These are phyloP conservation scores for Erucastrum elatum DNA, from an alignment of 345 rosid species.

Conservation along the genomic window DNA sequence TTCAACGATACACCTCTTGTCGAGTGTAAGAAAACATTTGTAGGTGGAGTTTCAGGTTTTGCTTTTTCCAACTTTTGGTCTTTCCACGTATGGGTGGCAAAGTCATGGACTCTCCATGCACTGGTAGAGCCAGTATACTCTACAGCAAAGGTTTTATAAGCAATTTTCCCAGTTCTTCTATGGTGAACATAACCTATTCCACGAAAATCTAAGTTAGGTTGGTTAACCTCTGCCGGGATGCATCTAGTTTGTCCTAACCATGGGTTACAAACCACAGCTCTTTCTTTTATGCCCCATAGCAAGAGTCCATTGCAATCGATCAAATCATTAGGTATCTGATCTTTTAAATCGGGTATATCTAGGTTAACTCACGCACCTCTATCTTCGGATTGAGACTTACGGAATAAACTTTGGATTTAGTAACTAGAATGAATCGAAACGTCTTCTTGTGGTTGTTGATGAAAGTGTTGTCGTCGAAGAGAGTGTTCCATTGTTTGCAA, in stretches of 20 bases:
- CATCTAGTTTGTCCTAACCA: neutral
- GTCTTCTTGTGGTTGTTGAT: neutral
- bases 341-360: neutral
- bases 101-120: neutral
- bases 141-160: neutral
- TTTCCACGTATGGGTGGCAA: neutral
- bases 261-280: neutral
- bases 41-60: neutral
- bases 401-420: neutral
- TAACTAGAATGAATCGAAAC: neutral
- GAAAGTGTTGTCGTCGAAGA: neutral
- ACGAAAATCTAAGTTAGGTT: neutral
- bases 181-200: neutral
- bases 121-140: neutral
- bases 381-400: neutral
- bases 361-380: neutral
- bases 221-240: neutral
- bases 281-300: neutral
- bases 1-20: neutral
- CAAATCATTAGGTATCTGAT: neutral
- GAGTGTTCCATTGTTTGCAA: neutral
- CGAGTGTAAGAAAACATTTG: neutral
- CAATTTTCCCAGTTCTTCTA: neutral
- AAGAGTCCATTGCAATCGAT: neutral
- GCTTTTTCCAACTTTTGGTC: neutral